phyloP scores from a whole-genome alignment of 352 stramenopile species.

The Poterioochromonas sp. region DNA sequence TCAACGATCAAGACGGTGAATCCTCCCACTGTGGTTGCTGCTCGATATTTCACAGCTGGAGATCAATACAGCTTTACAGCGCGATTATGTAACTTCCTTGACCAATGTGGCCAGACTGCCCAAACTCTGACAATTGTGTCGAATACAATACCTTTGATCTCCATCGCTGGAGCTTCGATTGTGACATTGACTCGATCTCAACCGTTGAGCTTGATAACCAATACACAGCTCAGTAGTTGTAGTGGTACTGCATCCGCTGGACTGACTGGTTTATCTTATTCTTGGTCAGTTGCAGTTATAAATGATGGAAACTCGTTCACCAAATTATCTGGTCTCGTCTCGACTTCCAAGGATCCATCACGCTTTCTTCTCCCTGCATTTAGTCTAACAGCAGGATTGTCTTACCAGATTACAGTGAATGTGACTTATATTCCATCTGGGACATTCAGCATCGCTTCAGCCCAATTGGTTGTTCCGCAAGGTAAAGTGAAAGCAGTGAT shows the following conservation, averaged over 20 bases:
- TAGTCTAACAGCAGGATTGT: background rate
- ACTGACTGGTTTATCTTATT: too few species aligned
- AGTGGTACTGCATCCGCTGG: too few species aligned
- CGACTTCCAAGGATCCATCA: too few species aligned
- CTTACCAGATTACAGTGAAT: background rate
- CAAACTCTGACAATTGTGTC: background rate
- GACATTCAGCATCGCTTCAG: too few species aligned
- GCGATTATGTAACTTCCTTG: slow-evolving; percentile 26
- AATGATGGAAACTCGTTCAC: too few species aligned
- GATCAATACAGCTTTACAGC: background rate
- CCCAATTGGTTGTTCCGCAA: background rate
- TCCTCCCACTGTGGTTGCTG: background rate
- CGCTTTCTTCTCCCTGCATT: background rate
- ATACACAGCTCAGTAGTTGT: background rate
- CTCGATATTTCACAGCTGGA: slow-evolving; percentile 2
- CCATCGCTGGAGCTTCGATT: background rate
- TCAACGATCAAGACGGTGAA: background rate
- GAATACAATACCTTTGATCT: background rate
- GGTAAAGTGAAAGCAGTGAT: background rate
- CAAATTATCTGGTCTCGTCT: too few species aligned
- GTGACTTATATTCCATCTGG: background rate
- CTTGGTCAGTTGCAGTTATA: too few species aligned
- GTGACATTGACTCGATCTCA: background rate
- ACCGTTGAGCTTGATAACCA: background rate
- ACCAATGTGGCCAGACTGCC: background rate